These are phyloP conservation scores for Citeromyces matritensis DNA, from an alignment of 805 yeast species.

Conservation along the genomic window DNA sequence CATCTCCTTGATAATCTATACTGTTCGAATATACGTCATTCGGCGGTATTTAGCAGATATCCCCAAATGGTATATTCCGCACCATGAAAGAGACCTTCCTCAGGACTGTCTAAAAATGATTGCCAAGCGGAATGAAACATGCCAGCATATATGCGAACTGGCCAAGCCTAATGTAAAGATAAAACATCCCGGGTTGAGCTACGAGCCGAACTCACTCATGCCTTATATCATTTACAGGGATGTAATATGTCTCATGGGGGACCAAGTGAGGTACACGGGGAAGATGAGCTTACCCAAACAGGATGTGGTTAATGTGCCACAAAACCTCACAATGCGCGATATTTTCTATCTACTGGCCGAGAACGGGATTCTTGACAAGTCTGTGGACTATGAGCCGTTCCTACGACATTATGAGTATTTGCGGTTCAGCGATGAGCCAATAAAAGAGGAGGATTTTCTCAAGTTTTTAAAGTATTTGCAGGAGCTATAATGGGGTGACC, in stretches of 20 bases:
- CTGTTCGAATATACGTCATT: slow-evolving; percentile 42
- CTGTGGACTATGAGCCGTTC: slow-evolving; percentile 14
- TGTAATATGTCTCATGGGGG: slow-evolving; percentile 43
- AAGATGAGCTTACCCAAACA: slow-evolving; percentile 17
- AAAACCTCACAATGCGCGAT: slow-evolving; percentile 24
- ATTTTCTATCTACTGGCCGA: slow-evolving; percentile 18
- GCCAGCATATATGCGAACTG: slow-evolving; percentile 20
- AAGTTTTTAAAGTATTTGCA: slow-evolving; percentile 31
- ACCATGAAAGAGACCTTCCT: slow-evolving; percentile 44
- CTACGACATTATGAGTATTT: slow-evolving; percentile 41
- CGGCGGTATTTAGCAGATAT: slow-evolving; percentile 55
- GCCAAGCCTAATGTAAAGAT: slow-evolving; percentile 27
- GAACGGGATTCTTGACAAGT: slow-evolving; percentile 10
- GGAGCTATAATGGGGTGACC: background rate
- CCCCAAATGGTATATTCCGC: slow-evolving; percentile 66
- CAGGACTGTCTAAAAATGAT: slow-evolving; percentile 24
- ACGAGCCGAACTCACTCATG: slow-evolving; percentile 9
- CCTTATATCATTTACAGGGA: slow-evolving; percentile 28
- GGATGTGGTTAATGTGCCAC: slow-evolving; percentile 16
- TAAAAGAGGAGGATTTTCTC: slow-evolving; percentile 43
- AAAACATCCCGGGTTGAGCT: slow-evolving; percentile 34
- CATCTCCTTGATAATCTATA: slow-evolving; percentile 30
- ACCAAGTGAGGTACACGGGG: slow-evolving; percentile 37
- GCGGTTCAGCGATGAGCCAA: slow-evolving; percentile 48
- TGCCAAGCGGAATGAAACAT: slow-evolving; percentile 20